Conservation (phyloP, 371 early-diverging fungal genomes). For the Saksenaea vasiformis region DNA sequence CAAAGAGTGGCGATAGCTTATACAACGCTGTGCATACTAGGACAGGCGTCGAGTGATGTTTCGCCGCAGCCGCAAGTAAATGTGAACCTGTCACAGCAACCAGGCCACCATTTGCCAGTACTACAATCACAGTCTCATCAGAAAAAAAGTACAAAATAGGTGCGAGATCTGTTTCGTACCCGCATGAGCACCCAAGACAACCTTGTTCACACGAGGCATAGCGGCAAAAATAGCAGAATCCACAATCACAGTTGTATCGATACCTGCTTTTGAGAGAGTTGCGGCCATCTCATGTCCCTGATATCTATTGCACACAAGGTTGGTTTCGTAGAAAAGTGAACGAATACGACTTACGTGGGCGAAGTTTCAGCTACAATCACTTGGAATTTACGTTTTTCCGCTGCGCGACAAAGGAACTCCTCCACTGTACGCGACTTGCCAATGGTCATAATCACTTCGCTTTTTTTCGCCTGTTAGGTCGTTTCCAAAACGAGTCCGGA, state of each 20-base stretch:
- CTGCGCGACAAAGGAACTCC: conserved; percentile 84
- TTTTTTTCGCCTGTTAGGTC: conserved; percentile 25
- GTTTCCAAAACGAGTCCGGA: background rate
- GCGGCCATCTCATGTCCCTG: conserved; percentile 87
- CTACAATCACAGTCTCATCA: conserved; percentile 32
- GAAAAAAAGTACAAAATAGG: background rate
- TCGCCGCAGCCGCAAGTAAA: conserved; percentile 88
- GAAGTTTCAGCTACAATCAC: conserved; percentile 93
- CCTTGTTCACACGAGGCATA: conserved; percentile 97
- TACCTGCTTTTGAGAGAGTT: conserved; percentile 75
- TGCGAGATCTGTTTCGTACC: conserved; percentile 43
- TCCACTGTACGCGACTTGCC: conserved; percentile 89
- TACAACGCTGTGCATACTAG: conserved; percentile 85
- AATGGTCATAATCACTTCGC: conserved; percentile 94
- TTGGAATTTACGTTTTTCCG: conserved; percentile 85
- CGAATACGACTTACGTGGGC: conserved; percentile 63
- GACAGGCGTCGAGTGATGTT: conserved; percentile 88
- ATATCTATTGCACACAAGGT: conserved; percentile 44
- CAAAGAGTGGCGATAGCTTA: conserved; percentile 87
- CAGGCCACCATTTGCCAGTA: conserved; percentile 92
- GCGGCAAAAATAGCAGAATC: conserved; percentile 95
- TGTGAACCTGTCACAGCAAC: conserved; percentile 85
- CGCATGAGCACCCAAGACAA: conserved; percentile 92
- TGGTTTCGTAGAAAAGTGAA: background rate
- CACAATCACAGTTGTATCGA: conserved; percentile 90